Evolutionary conservation across 140 eudicot genomes (phyloP).

Genomic region (Stevia rebaudiana): DNA sequence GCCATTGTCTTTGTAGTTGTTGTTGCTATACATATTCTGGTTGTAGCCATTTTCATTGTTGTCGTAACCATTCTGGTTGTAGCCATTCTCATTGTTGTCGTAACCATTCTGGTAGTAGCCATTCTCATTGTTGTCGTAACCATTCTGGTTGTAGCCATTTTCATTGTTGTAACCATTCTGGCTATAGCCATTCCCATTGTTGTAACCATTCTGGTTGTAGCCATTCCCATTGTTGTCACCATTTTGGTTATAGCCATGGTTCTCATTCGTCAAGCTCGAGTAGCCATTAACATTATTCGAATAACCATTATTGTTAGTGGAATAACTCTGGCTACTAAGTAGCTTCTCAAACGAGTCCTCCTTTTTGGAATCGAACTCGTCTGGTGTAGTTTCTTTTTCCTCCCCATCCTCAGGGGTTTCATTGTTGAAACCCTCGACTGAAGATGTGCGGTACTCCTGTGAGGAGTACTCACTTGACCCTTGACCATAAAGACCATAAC

Average conservation of each 20-base stretch:
- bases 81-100: slow-evolving; percentile 2
- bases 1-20: not conserved
- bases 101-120: slow-evolving; percentile 17
- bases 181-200: slow-evolving; percentile 9
- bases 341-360: slow-evolving; percentile 30
- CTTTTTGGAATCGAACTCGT: not conserved
- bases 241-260: slow-evolving; percentile 13
- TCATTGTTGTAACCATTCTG: not conserved
- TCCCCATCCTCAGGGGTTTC: slow-evolving; percentile 4
- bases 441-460: slow-evolving; percentile 12
- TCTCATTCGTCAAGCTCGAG: not conserved
- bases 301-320: slow-evolving; percentile 17
- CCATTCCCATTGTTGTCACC: slow-evolving; percentile 3
- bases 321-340: slow-evolving; percentile 22
- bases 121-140: not conserved
- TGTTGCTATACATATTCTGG: slow-evolving; percentile 12
- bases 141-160: not conserved
- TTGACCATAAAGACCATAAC: slow-evolving; percentile 43
- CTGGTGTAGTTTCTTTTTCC: not conserved
- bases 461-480: slow-evolving; percentile 26
- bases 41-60: slow-evolving; percentile 6
- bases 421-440: not conserved
- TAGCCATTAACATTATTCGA: slow-evolving; percentile 8
- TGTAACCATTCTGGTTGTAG: not conserved
- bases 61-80: slow-evolving; percentile 8